Evolutionary conservation across 345 rosid species (phyloP).

Genomic region (Syzygium aromaticum): DNA sequence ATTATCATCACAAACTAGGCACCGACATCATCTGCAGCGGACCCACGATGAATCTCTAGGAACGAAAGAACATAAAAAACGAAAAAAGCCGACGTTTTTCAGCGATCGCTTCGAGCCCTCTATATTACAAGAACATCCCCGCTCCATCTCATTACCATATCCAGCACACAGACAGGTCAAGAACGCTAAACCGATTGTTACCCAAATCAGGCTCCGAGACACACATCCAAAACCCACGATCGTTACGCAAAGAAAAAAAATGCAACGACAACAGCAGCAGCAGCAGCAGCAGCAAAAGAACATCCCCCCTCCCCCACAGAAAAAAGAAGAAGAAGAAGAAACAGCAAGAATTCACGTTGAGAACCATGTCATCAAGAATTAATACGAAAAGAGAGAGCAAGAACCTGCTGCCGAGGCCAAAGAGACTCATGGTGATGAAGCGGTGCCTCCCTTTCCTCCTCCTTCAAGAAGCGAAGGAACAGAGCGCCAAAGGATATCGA

Average conservation of each 20-base stretch:
- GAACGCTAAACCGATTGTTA: background rate
- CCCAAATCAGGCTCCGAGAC: background rate
- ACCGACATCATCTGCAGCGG: background rate
- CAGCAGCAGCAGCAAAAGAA: background rate
- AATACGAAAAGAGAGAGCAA: too few species aligned
- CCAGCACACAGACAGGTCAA: background rate
- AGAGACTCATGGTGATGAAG: background rate
- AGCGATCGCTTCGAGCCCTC: background rate
- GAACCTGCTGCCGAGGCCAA: conserved; percentile 4
- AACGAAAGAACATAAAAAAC: background rate
- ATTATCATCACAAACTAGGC: background rate
- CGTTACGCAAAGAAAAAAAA: background rate
- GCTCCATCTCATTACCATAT: background rate
- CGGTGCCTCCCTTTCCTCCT: background rate
- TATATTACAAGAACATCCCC: background rate
- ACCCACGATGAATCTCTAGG: background rate
- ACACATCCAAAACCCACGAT: background rate
- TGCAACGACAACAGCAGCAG: background rate
- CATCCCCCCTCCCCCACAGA: background rate
- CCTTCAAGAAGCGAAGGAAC: background rate
- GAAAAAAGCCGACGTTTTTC: background rate
- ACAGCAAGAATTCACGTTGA: background rate
- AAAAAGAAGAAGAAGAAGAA: too few species aligned
- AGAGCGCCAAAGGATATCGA: background rate
- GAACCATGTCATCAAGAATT: too few species aligned